These are phyloP conservation scores for Biscogniauxia marginata DNA, from an alignment of 2,329 filamentous ascomycete genomes.

Conservation along the genomic window DNA sequence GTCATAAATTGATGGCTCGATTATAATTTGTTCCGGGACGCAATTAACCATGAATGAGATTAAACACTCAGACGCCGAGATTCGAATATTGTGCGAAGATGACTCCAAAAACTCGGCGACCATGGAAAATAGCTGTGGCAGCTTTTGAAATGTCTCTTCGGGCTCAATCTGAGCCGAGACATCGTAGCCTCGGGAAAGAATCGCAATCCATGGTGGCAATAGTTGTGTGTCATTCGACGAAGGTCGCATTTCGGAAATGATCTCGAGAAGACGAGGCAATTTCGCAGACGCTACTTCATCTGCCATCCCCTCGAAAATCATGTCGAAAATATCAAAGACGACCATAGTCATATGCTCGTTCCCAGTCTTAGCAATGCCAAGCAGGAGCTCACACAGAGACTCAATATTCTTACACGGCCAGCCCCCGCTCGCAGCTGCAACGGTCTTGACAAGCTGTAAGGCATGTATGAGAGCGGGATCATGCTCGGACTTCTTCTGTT, in stretches of 20 bases:
- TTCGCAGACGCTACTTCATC: constrained; percentile 84
- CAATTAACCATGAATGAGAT: constrained; percentile 92
- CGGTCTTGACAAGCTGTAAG: constrained; percentile 85
- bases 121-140: constrained; percentile 81
- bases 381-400: constrained; percentile 80
- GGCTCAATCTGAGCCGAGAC: constrained; percentile 86
- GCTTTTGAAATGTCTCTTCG: constrained; percentile 86
- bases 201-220: constrained; percentile 93
- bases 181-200: constrained; percentile 90
- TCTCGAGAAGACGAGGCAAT: constrained; percentile 82
- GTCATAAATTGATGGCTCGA: constrained; percentile 89
- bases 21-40: constrained; percentile 75
- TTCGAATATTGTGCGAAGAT: constrained; percentile 85
- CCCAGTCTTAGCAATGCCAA: constrained; percentile 83
- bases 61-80: constrained; percentile 91
- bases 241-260: constrained; percentile 87
- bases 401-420: constrained; percentile 98
- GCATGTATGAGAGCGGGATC: constrained; percentile 89
- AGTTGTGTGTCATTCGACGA: constrained; percentile 92
- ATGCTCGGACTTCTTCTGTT: constrained; percentile 66
- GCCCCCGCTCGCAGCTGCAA: constrained; percentile 82
- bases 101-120: constrained; percentile 81
- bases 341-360: constrained; percentile 97
- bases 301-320: constrained; percentile 91
- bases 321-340: constrained; percentile 95